These are phyloP conservation scores for Alternaria burnsii DNA, from an alignment of 2,329 filamentous ascomycete species.

Conservation along the genomic window DNA sequence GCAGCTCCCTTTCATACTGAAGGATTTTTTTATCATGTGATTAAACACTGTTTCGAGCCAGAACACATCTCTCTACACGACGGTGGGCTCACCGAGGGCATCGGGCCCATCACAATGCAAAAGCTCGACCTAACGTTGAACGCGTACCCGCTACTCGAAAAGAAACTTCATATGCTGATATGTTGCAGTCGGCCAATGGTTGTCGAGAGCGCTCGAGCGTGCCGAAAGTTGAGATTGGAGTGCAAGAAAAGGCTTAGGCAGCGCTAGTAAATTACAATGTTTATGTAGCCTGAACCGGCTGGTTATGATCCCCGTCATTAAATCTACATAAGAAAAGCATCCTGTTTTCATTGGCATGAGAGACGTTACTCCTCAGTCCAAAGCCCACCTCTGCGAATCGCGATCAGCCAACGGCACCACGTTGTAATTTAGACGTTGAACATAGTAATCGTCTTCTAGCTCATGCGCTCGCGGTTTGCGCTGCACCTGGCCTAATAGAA, in stretches of 20 bases:
- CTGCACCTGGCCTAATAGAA: conserved; percentile 23
- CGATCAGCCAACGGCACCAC: conserved; percentile 12
- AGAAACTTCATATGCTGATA: not conserved
- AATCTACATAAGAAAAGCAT: not conserved
- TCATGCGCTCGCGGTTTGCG: conserved; percentile 12
- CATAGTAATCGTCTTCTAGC: conserved; percentile 13
- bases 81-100: not conserved
- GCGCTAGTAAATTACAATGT: not conserved
- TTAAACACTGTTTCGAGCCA: too few relatives aligned
- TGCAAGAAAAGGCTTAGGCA: not conserved
- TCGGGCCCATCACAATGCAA: not conserved
- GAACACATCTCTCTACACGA: too few relatives aligned
- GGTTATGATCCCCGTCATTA: not conserved
- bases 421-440: conserved; percentile 24
- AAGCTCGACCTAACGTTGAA: not conserved
- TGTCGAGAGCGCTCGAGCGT: not conserved
- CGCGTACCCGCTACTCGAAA: not conserved
- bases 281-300: not conserved
- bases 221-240: not conserved
- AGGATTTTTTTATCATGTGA: too few relatives aligned
- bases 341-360: not conserved
- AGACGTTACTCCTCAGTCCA: conserved; percentile 9
- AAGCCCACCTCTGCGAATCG: conserved; percentile 14
- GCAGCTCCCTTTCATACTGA: not conserved
- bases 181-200: not conserved